Evolutionary conservation across 129 eudicot genomes (phyloP), one percentile per base, ranked within the genome.

Genomic region (Tagetes patula): DNA sequence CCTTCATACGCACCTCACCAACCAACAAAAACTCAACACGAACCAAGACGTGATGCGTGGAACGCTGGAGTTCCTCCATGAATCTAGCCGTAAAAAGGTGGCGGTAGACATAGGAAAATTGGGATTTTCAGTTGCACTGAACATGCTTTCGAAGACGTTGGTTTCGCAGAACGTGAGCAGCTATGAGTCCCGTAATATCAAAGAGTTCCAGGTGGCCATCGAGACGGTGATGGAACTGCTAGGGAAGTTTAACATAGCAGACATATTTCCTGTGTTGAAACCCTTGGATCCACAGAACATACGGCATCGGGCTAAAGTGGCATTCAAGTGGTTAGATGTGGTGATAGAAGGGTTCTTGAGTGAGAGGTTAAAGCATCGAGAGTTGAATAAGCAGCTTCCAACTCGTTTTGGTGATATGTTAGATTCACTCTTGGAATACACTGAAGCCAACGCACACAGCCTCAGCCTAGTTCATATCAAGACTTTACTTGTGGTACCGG

Each of bases 211-310:
- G 7, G 4, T 9, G 0, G 31, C 67, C 0, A 45, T 61, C 10
- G 37, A 61, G 67, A 61, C 67, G 5, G 3, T 61, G 8, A 61
- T 61, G 67, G 6, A 36, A 36, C 8, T 11, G 67, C 27, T 1
- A 9, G 67, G 67, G 0, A 61, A 61, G 67, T 61, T 61, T 12
- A 61, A 61, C 45, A 61, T 61, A 34, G 67, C 67, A 0, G 67
- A 61, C 45, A 11, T 61, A 12, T 61, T 61, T 36, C 67, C 45
- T 0, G 45, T 61, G 45, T 61, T 61, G 67, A 61, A 61, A 9
- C 45, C 67, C 0, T 61, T 61, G 45, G 67, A 61, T 45, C 67
- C 67, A 4, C 67, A 61, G 67, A 61, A 61, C 45, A 61, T 61
- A 61, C 27, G 67, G 42, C 8, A 27, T 0, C 67, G 37, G 7